phyloP scores from a whole-genome alignment of 768 basidiomycete species.

The Pholiota conissans region DNA sequence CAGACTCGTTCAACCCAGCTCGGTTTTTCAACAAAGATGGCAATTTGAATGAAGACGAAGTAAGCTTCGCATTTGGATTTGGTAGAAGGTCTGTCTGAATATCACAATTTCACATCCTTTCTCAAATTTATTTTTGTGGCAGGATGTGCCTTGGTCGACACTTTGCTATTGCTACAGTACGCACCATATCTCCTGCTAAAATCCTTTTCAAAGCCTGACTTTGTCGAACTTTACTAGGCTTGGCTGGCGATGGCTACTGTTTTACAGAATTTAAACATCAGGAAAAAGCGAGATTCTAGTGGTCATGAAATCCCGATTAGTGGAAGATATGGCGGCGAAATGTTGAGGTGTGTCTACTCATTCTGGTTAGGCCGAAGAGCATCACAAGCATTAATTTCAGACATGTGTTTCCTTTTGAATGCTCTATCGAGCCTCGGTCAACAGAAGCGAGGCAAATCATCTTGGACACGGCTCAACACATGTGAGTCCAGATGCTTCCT shows the following conservation, averaged over 20 bases:
- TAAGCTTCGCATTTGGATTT: neutral
- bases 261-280: conserved; percentile 1
- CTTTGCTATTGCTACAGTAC: neutral
- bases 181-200: neutral
- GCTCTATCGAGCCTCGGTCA: conserved; percentile 1
- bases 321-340: neutral
- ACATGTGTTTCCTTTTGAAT: neutral
- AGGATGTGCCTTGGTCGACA: conserved; percentile 3
- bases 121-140: neutral
- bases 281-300: neutral
- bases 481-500: too few species aligned
- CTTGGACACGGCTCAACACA: neutral
- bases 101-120: neutral
- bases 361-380: neutral
- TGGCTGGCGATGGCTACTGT: conserved; percentile 1
- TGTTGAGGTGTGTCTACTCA: conserved; percentile 3
- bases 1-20: neutral
- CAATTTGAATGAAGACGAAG: conserved; percentile 2
- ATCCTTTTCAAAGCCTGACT: neutral
- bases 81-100: neutral
- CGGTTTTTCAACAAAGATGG: conserved; percentile 1
- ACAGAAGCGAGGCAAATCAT: neutral
- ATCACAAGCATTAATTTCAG: neutral
- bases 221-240: neutral
- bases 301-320: conserved; percentile 1